Evolutionary conservation across 768 basidiomycete species (phyloP), one percentile per base, ranked within the genome.

Genomic region (Terana coerulea): DNA sequence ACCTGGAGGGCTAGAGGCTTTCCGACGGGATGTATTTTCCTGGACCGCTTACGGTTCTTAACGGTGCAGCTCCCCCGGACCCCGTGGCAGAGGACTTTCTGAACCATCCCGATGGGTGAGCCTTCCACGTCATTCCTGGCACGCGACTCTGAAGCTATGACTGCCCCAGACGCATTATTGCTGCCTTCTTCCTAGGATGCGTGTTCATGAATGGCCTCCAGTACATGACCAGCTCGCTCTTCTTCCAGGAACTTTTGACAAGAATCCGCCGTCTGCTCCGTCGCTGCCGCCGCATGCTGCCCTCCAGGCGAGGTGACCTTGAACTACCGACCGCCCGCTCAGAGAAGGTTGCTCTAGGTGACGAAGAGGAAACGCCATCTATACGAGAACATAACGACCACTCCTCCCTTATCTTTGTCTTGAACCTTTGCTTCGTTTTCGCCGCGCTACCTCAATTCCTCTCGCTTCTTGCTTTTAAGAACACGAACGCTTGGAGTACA

Each of bases 121-220:
- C 52, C 8, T 1, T 31, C 8, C 24, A 26, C 14, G 3, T 47
- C n/a, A 11, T 28, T 24, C 5, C 11, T 29, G 11, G 11, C 36
- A 26, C 15, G 19, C 24, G 15, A 29, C 49, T 50, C n/a, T 36
- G 34, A 8, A 46, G 1, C 2, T n/a, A 17, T n/a, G 2, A 15
- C 36, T 17, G 5, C 31, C 2, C 12, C 29, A 75, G 74, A 54
- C 71, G 64, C 30, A 59, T 68, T 14, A 58, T 73, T 21, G 61
- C 72, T 12, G 61, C 69, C 0, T 75, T 75, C 57, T 69, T 69
- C 44, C 60, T 73, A 6, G 74, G 74, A 29, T 72, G 70, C 64
- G 71, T 72, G 3, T 73, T 71, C 54, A 57, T 71, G 36, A 61
- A 62, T 45, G 64, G 72, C 51, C 42, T 69, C 14, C 53, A 59